phyloP scores from a whole-genome alignment of 371 early-diverging fungal species.

The Parasitella parasitica region DNA sequence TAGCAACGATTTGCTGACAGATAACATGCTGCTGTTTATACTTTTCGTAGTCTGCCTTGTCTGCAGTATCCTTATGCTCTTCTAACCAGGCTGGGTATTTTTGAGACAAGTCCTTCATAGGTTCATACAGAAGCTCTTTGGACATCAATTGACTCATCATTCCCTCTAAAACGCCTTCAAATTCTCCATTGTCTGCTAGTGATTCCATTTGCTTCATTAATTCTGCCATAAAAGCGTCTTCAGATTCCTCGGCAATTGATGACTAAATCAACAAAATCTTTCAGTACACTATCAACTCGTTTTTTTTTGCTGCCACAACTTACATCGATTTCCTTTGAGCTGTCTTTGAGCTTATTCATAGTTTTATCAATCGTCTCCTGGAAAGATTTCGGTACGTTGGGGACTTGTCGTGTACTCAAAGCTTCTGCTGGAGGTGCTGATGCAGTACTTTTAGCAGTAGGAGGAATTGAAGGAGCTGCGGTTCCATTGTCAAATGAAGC shows the following conservation, averaged over 20 bases:
- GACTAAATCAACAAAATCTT: conserved; percentile 34
- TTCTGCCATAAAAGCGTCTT: conserved; percentile 80
- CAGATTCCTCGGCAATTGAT: conserved; percentile 60
- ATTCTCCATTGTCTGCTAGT: conserved; percentile 75
- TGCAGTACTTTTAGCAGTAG: conserved; percentile 6
- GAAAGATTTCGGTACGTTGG: conserved; percentile 48
- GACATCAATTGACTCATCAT: conserved; percentile 91
- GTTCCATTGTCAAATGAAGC: conserved; percentile 44
- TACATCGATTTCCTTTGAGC: conserved; percentile 81
- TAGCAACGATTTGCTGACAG: conserved; percentile 73
- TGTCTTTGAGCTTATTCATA: conserved; percentile 82
- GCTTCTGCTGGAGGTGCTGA: conserved; percentile 18
- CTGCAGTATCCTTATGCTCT: conserved; percentile 66
- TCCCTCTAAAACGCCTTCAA: conserved; percentile 83
- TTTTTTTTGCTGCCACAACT: not conserved
- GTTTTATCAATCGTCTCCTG: conserved; percentile 83
- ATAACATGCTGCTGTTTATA: conserved; percentile 75
- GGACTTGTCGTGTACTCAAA: conserved; percentile 8
- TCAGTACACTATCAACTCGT: not conserved
- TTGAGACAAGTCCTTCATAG: conserved; percentile 81
- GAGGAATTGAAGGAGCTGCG: conserved; percentile 8
- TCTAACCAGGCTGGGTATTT: conserved; percentile 88
- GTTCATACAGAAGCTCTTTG: conserved; percentile 91
- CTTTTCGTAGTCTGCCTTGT: conserved; percentile 66
- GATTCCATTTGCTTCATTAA: conserved; percentile 91